Evolutionary conservation across 495 filamentous ascomycete genomes (phyloP).

Genomic region (Aspergillus cristatus): DNA sequence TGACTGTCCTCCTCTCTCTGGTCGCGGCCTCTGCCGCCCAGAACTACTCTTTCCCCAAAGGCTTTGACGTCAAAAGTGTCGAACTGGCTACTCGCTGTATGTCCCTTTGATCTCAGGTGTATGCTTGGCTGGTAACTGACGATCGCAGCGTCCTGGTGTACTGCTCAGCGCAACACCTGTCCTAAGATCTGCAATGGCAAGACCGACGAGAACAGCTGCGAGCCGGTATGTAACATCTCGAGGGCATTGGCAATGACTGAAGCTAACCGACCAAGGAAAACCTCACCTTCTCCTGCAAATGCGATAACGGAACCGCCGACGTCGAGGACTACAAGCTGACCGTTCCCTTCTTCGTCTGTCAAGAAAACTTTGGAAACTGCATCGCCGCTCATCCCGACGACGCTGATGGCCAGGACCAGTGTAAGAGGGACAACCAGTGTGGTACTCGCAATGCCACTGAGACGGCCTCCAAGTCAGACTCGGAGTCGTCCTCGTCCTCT

Average conservation of each 20-base stretch:
- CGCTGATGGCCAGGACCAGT: constrained; percentile 34
- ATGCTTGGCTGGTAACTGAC: too few relatives aligned
- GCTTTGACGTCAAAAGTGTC: constrained; percentile 30
- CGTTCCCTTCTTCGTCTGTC: constrained; percentile 50
- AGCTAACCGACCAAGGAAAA: constrained; percentile 22
- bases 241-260: constrained; percentile 4
- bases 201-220: constrained; percentile 33
- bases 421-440: constrained; percentile 31
- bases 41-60: constrained; percentile 28
- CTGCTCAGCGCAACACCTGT: constrained; percentile 36
- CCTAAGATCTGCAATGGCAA: constrained; percentile 36
- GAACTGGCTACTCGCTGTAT: constrained; percentile 19
- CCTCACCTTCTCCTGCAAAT: constrained; percentile 46
- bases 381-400: constrained; percentile 36
- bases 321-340: constrained; percentile 43
- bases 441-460: constrained; percentile 40
- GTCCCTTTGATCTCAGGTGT: constrained; percentile 5
- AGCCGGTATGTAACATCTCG: constrained; percentile 25
- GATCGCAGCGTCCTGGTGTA: constrained; percentile 34
- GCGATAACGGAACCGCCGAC: constrained; percentile 40
- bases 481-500: constrained; percentile 18
- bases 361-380: constrained; percentile 41
- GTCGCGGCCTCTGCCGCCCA: constrained; percentile 21
- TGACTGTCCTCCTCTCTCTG: constrained; percentile 24
- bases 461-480: constrained; percentile 16